A percentile compares a stretch with the other conserved stretches of the same genome.
These are phyloP conservation scores for Aspergillus kassunensis DNA, from an alignment of 495 filamentous ascomycete species.

Conservation along the genomic window DNA sequence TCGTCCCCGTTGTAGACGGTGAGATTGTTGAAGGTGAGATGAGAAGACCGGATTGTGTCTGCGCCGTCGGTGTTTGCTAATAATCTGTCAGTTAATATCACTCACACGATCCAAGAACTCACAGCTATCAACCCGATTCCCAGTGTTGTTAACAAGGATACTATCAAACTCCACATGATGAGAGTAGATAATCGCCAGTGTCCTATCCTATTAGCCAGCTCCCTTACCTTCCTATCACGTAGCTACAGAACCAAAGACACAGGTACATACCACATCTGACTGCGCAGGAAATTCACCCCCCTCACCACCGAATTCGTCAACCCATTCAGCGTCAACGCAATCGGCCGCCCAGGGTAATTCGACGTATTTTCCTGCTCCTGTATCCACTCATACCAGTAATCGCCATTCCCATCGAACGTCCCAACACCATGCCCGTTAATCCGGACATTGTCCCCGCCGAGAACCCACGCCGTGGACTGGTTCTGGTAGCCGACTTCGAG, in stretches of 20 bases:
- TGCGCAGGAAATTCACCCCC: constrained; percentile 35
- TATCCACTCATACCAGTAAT: constrained; percentile 39
- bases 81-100: not conserved
- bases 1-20: constrained; percentile 37
- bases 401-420: constrained; percentile 42
- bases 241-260: too few relatives aligned
- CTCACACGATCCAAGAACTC: not conserved
- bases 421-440: constrained; percentile 37
- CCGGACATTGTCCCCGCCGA: constrained; percentile 41
- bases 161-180: constrained; percentile 31
- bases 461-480: constrained; percentile 44
- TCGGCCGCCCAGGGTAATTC: constrained; percentile 43
- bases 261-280: constrained; percentile 45
- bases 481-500: constrained; percentile 45
- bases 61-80: constrained; percentile 38
- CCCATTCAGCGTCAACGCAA: constrained; percentile 33
- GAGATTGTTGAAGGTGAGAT: constrained; percentile 33
- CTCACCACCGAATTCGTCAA: constrained; percentile 32
- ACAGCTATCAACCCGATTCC: constrained; percentile 8
- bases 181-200: constrained; percentile 33
- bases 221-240: too few relatives aligned
- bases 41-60: constrained; percentile 29
- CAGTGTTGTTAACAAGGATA: constrained; percentile 38
- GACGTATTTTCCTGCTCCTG: constrained; percentile 23
- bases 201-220: constrained; percentile 16